Conservation (phyloP, 768 basidiomycete genomes). For the Termitomyces heimii region DNA sequence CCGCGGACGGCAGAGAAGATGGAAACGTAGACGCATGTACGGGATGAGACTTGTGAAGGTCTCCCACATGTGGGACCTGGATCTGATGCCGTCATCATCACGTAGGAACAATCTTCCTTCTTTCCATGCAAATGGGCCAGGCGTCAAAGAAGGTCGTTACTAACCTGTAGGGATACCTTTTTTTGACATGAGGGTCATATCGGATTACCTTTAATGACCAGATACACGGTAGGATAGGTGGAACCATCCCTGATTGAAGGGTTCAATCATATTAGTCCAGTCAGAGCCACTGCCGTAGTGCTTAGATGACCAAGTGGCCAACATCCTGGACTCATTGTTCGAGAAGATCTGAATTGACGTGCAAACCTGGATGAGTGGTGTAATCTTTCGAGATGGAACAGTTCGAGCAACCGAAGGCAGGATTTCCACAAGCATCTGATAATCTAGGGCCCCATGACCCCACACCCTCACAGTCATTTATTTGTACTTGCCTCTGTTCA, state of each 20-base stretch:
- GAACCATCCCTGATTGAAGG: background rate
- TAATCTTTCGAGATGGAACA: background rate
- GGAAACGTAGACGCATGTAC: constrained; percentile 60
- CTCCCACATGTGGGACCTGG: constrained; percentile 9
- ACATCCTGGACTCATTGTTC: no score
- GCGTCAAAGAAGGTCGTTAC: background rate
- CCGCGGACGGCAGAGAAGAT: constrained; percentile 47
- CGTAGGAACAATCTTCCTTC: no score
- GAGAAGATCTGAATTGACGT: background rate
- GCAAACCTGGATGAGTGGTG: background rate
- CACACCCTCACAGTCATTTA: background rate
- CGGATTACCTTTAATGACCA: background rate
- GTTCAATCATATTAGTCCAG: background rate
- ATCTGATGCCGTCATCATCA: background rate
- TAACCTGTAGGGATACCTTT: background rate
- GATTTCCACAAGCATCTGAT: background rate
- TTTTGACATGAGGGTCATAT: background rate
- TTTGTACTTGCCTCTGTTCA: background rate
- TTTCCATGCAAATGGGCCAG: background rate
- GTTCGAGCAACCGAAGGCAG: background rate
- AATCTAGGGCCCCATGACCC: no score
- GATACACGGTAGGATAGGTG: background rate
- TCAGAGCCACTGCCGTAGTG: background rate
- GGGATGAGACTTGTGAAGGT: constrained; percentile 15
- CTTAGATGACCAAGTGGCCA: no score